Evolutionary conservation across 2,329 filamentous ascomycete genomes (phyloP).

Genomic region (Fusarium udum): DNA sequence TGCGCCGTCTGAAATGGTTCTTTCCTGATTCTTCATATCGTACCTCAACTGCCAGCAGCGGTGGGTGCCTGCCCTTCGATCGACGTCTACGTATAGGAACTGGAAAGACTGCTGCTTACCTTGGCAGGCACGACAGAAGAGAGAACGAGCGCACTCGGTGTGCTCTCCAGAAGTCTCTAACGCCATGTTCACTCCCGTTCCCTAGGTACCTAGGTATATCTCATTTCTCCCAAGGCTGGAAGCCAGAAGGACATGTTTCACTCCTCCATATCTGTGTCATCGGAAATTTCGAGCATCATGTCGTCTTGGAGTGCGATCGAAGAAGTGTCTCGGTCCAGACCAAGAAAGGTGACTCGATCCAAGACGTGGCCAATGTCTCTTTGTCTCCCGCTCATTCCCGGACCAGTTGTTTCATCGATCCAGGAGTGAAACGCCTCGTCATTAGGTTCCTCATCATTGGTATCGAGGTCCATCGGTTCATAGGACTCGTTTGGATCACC

Average conservation of each 20-base stretch:
- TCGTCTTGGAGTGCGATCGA: not conserved
- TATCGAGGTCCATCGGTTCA: not conserved
- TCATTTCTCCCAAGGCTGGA: not conserved
- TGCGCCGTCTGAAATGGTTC: not conserved
- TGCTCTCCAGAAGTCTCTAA: not conserved
- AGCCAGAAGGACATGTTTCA: not conserved
- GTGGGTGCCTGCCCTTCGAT: not conserved
- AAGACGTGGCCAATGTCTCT: not conserved
- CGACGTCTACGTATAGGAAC: not conserved
- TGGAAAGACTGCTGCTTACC: not conserved
- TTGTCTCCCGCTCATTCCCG: not conserved
- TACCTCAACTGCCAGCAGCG: constrained; percentile 1
- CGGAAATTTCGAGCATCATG: not conserved
- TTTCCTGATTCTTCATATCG: not conserved
- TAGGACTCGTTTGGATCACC: not conserved
- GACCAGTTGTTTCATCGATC: not conserved
- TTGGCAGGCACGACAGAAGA: not conserved
- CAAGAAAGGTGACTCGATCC: not conserved
- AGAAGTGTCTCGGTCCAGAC: not conserved
- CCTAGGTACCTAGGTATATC: too few relatives aligned
- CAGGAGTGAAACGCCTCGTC: not conserved
- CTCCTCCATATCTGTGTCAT: not conserved
- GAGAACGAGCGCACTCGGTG: not conserved
- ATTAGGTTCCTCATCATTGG: not conserved
- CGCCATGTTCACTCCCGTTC: not conserved